Evolutionary conservation across 2,329 filamentous ascomycete species (phyloP), one percentile per base, ranked within the genome.

Genomic region (Talaromyces pinophilus): DNA sequence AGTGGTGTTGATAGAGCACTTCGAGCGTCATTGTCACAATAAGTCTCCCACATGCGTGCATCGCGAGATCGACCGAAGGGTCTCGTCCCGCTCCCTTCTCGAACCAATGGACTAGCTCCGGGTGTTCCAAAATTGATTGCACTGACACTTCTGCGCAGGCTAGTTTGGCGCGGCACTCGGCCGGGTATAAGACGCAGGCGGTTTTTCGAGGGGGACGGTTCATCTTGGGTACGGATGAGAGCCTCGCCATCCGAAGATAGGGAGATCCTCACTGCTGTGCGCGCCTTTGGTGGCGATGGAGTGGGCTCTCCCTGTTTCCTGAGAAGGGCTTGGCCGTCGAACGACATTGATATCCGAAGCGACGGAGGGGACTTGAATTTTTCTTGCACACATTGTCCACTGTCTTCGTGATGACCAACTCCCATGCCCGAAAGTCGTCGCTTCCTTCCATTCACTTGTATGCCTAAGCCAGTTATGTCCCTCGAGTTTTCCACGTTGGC

Each of bases 171-270:
- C 19, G 86, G 78, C 15, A 80, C 80, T 40, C 85, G 78, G 17
- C 80, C 75, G 65, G 77, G 83, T 70, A 75, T 80, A 72, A 81
- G 83, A 67, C 77, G 83, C 67, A 80, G 84, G 70, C 80, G 81
- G 72, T 81, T 79, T 72, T 84, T 82, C 67, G 84, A 86, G 62
- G 88, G 89, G 1, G 90, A 92, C 2, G 91, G 90, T 69, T 90
- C 87, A 68, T 89, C 85, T 64, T 90, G 83, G 17, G 86, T 87
- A 25, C 93, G 87, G 62, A 97, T 84, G 72, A 94, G 90, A n/a
- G 94, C 94, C 74, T 93, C 94, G 70, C 94, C 94, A 74, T 97
- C 92, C 38, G 93, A 85, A 19, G 92, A 95, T 73, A 95, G 88
- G 1, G 92, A 92, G 33, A 97, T 84, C 59, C 92, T 89, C 66